Evolutionary conservation across 192 early-diverging fungal species (phyloP).

Genomic region (Entomortierella beljakovae): DNA sequence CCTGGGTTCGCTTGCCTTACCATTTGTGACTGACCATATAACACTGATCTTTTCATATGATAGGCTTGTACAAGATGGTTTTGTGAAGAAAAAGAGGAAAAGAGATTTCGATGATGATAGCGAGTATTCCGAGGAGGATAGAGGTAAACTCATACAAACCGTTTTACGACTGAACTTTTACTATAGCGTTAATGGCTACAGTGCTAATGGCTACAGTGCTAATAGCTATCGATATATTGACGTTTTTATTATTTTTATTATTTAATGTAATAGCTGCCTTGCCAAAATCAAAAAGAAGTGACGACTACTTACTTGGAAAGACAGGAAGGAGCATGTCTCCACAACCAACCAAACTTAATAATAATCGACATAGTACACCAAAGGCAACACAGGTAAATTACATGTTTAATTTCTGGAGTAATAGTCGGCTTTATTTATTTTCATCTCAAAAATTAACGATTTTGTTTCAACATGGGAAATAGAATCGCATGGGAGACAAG

Average conservation of each 20-base stretch:
- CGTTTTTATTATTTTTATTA: not conserved
- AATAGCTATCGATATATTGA: not conserved
- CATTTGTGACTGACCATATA: no score
- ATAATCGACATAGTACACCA: constrained; percentile 29
- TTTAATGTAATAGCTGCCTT: not conserved
- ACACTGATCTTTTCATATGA: not conserved
- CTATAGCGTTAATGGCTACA: no score
- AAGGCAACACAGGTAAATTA: constrained; percentile 39
- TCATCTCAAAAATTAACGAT: not conserved
- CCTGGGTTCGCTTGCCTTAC: no score
- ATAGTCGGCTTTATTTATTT: not conserved
- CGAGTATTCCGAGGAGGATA: constrained; percentile 50
- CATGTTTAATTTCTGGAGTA: not conserved
- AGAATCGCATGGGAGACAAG: constrained; percentile 44
- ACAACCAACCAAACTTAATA: constrained; percentile 26
- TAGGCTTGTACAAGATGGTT: constrained; percentile 28
- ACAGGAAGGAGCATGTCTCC: constrained; percentile 46
- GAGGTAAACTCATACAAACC: constrained; percentile 32
- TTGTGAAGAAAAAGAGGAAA: constrained; percentile 45
- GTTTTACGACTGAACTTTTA: no score
- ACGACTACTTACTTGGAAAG: constrained; percentile 32
- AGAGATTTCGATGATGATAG: constrained; percentile 48
- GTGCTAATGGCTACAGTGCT: no score
- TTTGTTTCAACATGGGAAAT: not conserved
- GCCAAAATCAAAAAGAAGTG: constrained; percentile 43